phyloP scores from a whole-genome alignment of 1,139 yeast species.

The Petasospora rhodanensis region DNA sequence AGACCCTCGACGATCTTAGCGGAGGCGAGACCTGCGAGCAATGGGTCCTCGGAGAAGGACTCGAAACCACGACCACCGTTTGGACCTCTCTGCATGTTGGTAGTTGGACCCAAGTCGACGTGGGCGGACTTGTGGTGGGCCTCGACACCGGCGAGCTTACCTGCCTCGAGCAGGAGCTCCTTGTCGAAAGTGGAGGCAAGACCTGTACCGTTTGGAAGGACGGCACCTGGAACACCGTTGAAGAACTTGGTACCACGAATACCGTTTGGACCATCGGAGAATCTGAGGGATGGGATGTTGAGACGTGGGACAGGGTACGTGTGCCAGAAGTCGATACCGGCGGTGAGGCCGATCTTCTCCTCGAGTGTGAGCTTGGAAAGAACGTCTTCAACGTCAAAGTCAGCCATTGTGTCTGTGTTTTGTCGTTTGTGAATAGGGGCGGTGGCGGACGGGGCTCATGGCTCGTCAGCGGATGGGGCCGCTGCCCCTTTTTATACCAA shows the following conservation, averaged over 20 bases:
- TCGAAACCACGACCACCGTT: constrained; percentile 63
- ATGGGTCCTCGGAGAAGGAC: constrained; percentile 59
- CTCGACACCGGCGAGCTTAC: constrained; percentile 44
- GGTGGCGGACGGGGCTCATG: too few species aligned
- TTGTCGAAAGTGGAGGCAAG: constrained; percentile 33
- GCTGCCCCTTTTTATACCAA: too few species aligned
- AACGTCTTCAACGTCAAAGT: constrained; percentile 41
- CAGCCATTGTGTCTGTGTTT: too few species aligned
- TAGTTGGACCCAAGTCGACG: constrained; percentile 56
- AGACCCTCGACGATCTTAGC: constrained; percentile 49
- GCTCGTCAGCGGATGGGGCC: too few species aligned
- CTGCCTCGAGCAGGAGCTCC: constrained; percentile 39
- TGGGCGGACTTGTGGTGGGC: constrained; percentile 52
- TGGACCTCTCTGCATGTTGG: constrained; percentile 52
- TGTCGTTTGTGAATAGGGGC: too few species aligned
- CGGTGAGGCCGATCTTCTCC: constrained; percentile 45
- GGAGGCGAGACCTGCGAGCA: constrained; percentile 49
- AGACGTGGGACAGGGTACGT: constrained; percentile 46
- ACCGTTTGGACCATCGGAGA: constrained; percentile 54
- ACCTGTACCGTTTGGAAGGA: constrained; percentile 47
- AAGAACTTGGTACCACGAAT: constrained; percentile 50
- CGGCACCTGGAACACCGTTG: constrained; percentile 43
- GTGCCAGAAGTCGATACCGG: constrained; percentile 56
- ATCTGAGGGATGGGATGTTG: constrained; percentile 35
- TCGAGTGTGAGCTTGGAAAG: constrained; percentile 40